A percentile compares a stretch with the other conserved stretches of the same genome.
phyloP scores from a whole-genome alignment of 495 filamentous ascomycete genomes.

The Penicillium manginii region DNA sequence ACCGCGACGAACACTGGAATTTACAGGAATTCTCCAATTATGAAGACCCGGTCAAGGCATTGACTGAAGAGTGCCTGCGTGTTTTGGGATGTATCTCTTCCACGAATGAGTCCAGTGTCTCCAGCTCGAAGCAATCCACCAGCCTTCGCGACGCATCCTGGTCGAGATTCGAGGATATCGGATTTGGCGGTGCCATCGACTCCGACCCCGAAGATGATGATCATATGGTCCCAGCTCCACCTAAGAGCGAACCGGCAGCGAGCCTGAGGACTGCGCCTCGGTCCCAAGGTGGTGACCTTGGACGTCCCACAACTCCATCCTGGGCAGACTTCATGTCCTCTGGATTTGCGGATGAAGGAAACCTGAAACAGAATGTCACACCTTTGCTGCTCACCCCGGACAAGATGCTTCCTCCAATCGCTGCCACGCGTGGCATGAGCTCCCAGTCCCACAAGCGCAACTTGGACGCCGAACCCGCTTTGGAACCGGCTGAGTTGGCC shows the following conservation, averaged over 20 bases:
- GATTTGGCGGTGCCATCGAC: conserved; percentile 79
- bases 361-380: conserved; percentile 50
- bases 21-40: conserved; percentile 82
- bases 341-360: conserved; percentile 79
- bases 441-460: conserved; percentile 84
- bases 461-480: conserved; percentile 61
- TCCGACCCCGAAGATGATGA: conserved; percentile 67
- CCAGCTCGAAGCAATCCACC: conserved; percentile 67
- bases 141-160: conserved; percentile 83
- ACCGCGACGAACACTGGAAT: conserved; percentile 82
- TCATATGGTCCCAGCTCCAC: conserved; percentile 37
- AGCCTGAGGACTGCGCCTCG: conserved; percentile 62
- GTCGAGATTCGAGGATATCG: conserved; percentile 95
- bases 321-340: conserved; percentile 97
- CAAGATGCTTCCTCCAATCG: conserved; percentile 85
- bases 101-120: conserved; percentile 77
- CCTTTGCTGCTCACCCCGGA: conserved; percentile 83
- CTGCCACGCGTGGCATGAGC: conserved; percentile 70
- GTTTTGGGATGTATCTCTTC: conserved; percentile 88
- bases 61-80: conserved; percentile 92
- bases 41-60: conserved; percentile 83
- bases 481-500: conserved; percentile 92
- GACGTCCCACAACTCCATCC: conserved; percentile 90
- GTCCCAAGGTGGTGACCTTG: conserved; percentile 64
- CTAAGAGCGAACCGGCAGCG: conserved; percentile 29